Percentiles rank a stretch among this genome's conserved stretches.
phyloP scores from a whole-genome alignment of 768 basidiomycete species.

The Suillus subaureus region DNA sequence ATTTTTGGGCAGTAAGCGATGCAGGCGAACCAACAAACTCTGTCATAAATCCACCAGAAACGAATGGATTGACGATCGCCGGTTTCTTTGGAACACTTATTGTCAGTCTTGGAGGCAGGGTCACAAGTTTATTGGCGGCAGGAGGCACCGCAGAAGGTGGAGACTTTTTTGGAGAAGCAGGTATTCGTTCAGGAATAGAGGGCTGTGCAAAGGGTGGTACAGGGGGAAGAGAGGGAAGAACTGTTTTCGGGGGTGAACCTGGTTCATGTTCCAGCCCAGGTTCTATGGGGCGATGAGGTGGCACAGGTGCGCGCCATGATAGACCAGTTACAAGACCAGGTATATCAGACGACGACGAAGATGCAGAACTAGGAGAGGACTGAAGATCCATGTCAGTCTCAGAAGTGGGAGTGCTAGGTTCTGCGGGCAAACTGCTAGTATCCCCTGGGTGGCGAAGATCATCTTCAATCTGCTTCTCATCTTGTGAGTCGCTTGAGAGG shows the following conservation, averaged over 20 bases:
- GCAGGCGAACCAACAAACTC: slow-evolving; percentile 41
- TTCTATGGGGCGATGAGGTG: slow-evolving; percentile 23
- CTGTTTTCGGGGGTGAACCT: slow-evolving; percentile 12
- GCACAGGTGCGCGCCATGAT: slow-evolving; percentile 23
- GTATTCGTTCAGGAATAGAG: slow-evolving; percentile 18
- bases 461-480: slow-evolving; percentile 27
- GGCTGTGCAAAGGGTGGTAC: slow-evolving; percentile 1
- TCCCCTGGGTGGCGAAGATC: slow-evolving; percentile 23
- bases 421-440: slow-evolving; percentile 28
- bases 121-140: slow-evolving; percentile 5
- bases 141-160: slow-evolving; percentile 14
- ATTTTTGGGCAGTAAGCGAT: slow-evolving; percentile 20
- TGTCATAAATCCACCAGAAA: slow-evolving; percentile 52
- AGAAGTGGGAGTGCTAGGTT: slow-evolving; percentile 26
- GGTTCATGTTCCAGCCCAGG: slow-evolving; percentile 20
- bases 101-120: slow-evolving; percentile 4
- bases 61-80: slow-evolving; percentile 44
- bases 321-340: slow-evolving; percentile 36
- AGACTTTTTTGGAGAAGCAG: slow-evolving; percentile 9
- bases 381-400: slow-evolving; percentile 39
- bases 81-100: slow-evolving; percentile 20
- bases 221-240: slow-evolving; percentile 7
- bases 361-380: slow-evolving; percentile 33
- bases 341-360: slow-evolving; percentile 27
- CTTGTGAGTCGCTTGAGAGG: slow-evolving; percentile 20